Evolutionary conservation across 2,329 filamentous ascomycete genomes (phyloP).

Genomic region (Neofusicoccum kwambonambiense): DNA sequence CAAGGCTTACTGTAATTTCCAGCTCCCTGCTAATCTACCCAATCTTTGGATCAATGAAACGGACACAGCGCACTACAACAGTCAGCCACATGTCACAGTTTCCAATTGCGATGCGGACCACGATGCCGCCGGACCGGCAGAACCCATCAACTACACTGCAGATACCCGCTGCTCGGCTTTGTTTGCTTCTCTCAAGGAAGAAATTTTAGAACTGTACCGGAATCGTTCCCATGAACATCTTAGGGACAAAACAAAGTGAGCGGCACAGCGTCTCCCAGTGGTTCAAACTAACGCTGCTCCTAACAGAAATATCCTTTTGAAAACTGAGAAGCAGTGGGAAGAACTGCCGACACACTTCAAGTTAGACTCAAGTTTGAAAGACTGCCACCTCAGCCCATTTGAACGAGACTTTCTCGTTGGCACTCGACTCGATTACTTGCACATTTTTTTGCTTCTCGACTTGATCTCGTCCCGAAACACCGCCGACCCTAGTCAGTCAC

Average conservation of each 20-base stretch:
- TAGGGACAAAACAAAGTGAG: conserved; percentile 19
- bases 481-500: conserved; percentile 25
- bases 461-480: conserved; percentile 23
- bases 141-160: conserved; percentile 12
- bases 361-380: conserved; percentile 20
- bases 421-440: conserved; percentile 33
- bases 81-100: neutral
- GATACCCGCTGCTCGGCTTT: conserved; percentile 18
- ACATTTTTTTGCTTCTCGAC: conserved; percentile 33
- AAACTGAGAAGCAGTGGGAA: conserved; percentile 24
- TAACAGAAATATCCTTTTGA: neutral
- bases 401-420: conserved; percentile 35
- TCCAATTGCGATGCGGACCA: conserved; percentile 20
- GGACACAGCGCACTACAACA: neutral
- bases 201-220: conserved; percentile 16
- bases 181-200: conserved; percentile 19
- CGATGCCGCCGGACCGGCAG: neutral
- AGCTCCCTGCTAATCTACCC: conserved; percentile 3
- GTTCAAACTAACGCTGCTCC: conserved; percentile 16
- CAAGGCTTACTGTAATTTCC: conserved; percentile 43
- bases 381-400: conserved; percentile 22
- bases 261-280: neutral
- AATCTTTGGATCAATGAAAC: neutral
- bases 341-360: conserved; percentile 28
- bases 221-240: neutral